Conservation (phyloP, 148 eudicot genomes). For the Rhododendron molle region DNA sequence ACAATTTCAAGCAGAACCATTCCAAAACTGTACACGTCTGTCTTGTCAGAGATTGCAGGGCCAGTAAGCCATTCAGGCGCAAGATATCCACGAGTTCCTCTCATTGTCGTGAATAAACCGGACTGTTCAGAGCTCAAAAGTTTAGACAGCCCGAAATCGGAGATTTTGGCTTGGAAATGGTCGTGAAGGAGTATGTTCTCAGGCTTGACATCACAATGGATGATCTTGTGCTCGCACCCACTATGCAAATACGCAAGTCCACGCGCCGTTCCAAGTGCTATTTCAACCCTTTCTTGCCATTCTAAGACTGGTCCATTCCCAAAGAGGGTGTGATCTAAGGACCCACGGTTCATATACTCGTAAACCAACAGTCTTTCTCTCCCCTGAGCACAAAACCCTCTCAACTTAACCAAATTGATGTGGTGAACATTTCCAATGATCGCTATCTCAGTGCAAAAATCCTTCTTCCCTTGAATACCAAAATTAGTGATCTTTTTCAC, state of each 20-base stretch:
- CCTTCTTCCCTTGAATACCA: constrained; percentile 61
- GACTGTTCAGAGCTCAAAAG: constrained; percentile 71
- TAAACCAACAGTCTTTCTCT: constrained; percentile 64
- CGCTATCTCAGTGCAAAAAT: constrained; percentile 76
- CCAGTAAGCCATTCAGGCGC: constrained; percentile 95
- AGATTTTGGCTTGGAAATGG: constrained; percentile 44
- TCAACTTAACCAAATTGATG: constrained; percentile 65
- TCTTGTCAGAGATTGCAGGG: constrained; percentile 71
- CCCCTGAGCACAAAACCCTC: constrained; percentile 74
- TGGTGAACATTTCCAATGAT: constrained; percentile 80
- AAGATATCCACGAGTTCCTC: constrained; percentile 91
- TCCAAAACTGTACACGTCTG: constrained; percentile 85
- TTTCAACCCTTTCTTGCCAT: constrained; percentile 77
- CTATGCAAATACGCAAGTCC: constrained; percentile 79
- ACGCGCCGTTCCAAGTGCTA: constrained; percentile 77
- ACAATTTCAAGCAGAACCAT: constrained; percentile 21
- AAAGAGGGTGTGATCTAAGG: constrained; percentile 68
- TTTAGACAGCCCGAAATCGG: constrained; percentile 40
- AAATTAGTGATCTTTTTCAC: constrained; percentile 66
- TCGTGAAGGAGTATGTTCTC: constrained; percentile 77
- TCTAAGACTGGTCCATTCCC: constrained; percentile 74
- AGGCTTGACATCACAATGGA: constrained; percentile 88
- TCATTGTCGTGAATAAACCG: constrained; percentile 73
- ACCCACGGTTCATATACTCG: constrained; percentile 86
- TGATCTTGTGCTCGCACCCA: constrained; percentile 69